phyloP scores from a whole-genome alignment of 805 yeast genomes.

The Yamadazyma endophytica region DNA sequence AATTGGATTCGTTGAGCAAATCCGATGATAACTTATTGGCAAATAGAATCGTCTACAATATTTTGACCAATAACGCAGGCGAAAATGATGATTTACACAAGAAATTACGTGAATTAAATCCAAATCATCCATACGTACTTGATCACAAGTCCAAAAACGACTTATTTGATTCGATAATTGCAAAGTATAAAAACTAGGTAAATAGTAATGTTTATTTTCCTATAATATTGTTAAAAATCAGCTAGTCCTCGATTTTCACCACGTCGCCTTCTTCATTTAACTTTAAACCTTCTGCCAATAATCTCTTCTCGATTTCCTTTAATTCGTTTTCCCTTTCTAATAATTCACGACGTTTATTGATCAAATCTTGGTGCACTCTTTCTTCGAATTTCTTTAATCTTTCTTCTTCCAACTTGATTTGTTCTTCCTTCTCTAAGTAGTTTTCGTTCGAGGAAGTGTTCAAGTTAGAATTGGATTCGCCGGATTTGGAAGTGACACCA shows the following conservation, averaged over 20 bases:
- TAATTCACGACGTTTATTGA: constrained; percentile 76
- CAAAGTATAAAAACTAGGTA: constrained; percentile 42
- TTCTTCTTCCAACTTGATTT: constrained; percentile 84
- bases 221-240: not conserved
- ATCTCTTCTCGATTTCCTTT: constrained; percentile 71
- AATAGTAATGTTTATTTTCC: too few relatives aligned
- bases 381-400: constrained; percentile 82
- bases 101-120: constrained; percentile 44
- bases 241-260: constrained; percentile 21
- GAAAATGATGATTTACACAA: constrained; percentile 46
- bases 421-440: constrained; percentile 72
- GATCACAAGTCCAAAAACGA: constrained; percentile 60
- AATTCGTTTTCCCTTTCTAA: constrained; percentile 81
- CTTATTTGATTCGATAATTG: constrained; percentile 66
- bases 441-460: constrained; percentile 15
- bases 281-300: constrained; percentile 53
- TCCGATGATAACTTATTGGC: constrained; percentile 49
- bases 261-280: constrained; percentile 35
- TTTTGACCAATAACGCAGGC: constrained; percentile 35
- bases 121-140: constrained; percentile 52
- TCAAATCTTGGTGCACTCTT: constrained; percentile 82
- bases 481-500: not conserved
- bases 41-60: constrained; percentile 59
- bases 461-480: constrained; percentile 8
- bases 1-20: constrained; percentile 40